Percentiles rank a stretch among this genome's conserved stretches.
phyloP scores from a whole-genome alignment of 179 eudicot species.

The Carnegiea gigantea region DNA sequence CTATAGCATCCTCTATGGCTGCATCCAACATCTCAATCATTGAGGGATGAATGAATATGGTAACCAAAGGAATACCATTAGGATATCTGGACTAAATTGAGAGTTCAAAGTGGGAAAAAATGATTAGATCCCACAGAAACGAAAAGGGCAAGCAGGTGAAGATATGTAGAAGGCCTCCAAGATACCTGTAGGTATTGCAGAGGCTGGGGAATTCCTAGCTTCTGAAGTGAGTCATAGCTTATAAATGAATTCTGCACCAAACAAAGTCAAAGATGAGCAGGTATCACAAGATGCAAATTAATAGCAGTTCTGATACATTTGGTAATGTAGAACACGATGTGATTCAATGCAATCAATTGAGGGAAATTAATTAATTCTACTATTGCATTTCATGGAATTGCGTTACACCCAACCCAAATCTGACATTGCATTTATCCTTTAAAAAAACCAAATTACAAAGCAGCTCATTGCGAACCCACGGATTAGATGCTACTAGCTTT shows the following conservation, averaged over 20 bases:
- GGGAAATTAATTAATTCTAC: neutral
- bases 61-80: constrained; percentile 77
- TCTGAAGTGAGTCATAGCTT: constrained; percentile 76
- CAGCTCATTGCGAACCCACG: neutral
- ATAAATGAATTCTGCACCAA: constrained; percentile 82
- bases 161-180: constrained; percentile 11
- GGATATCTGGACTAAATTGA: constrained; percentile 83
- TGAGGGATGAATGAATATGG: constrained; percentile 83
- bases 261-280: constrained; percentile 14
- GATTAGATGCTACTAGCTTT: neutral
- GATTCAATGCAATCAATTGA: neutral
- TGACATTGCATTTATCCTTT: neutral
- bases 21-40: constrained; percentile 87
- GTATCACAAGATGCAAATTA: neutral
- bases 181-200: constrained; percentile 92
- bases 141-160: neutral
- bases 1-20: constrained; percentile 84
- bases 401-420: neutral
- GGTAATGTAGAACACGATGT: neutral
- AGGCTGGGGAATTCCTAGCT: constrained; percentile 91
- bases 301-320: neutral
- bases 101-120: neutral
- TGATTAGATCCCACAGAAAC: constrained; percentile 5
- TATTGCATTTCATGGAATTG: neutral
- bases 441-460: neutral